Conservation (phyloP, 495 filamentous ascomycete species). For the Aspergillus mulundensis region DNA sequence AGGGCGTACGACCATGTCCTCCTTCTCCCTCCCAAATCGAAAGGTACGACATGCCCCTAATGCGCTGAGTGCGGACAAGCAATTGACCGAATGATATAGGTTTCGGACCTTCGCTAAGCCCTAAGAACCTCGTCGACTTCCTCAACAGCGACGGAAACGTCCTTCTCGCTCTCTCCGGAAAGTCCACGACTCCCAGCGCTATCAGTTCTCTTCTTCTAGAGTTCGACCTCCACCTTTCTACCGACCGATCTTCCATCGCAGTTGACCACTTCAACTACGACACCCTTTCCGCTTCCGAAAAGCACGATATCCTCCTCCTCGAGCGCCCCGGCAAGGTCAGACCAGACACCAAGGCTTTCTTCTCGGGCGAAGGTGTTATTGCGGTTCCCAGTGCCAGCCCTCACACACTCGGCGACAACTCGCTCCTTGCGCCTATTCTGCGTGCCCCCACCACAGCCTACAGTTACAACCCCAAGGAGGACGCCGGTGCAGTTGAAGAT, state of each 20-base stretch:
- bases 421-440: constrained; percentile 75
- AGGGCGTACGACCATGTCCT: constrained; percentile 86
- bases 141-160: constrained; percentile 89
- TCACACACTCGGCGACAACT: constrained; percentile 72
- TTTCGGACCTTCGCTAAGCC: constrained; percentile 81
- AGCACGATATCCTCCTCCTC: constrained; percentile 84
- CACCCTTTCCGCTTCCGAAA: constrained; percentile 64
- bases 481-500: constrained; percentile 66
- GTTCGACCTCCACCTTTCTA: constrained; percentile 85
- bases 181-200: constrained; percentile 66
- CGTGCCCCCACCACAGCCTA: constrained; percentile 80
- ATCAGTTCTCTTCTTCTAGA: constrained; percentile 84
- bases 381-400: constrained; percentile 78
- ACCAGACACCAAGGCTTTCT: constrained; percentile 72
- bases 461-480: constrained; percentile 91
- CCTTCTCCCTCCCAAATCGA: constrained; percentile 80
- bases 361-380: constrained; percentile 64
- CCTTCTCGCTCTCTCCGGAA: constrained; percentile 77
- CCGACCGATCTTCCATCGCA: constrained; percentile 73
- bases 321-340: constrained; percentile 58
- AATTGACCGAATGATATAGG: constrained; percentile 49
- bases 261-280: constrained; percentile 98
- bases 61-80: not conserved
- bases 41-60: constrained; percentile 53
- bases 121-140: constrained; percentile 85